Conservation (phyloP, 169 alveolate genomes). For the Plasmodium knowlesi region DNA sequence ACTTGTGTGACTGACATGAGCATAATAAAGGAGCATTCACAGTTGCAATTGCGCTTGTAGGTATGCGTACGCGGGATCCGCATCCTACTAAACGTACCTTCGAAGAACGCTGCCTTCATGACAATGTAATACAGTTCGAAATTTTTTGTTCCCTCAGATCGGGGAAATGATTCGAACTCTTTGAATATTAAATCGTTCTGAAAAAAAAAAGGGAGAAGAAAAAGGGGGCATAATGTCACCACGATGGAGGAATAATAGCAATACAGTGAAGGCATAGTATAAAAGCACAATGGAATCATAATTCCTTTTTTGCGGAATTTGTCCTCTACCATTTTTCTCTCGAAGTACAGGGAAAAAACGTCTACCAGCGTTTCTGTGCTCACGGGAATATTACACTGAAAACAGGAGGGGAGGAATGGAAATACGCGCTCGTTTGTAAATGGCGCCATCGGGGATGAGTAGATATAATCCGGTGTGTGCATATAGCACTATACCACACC, state of each 20-base stretch:
- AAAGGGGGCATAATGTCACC: neutral
- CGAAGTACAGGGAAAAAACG: constrained; percentile 45
- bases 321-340: constrained; percentile 38
- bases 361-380: constrained; percentile 62
- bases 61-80: neutral
- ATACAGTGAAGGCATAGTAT: no score
- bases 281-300: no score
- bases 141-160: constrained; percentile 5
- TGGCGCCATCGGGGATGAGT: neutral
- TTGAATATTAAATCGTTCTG: constrained; percentile 57
- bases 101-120: constrained; percentile 71
- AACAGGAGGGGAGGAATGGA: neutral
- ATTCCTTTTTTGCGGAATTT: neutral
- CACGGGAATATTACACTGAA: constrained; percentile 26
- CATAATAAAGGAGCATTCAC: neutral
- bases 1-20: neutral
- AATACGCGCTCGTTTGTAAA: neutral
- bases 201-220: constrained; percentile 36
- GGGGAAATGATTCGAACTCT: constrained; percentile 60
- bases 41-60: neutral
- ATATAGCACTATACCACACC: neutral
- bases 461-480: neutral
- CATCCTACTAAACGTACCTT: constrained; percentile 27
- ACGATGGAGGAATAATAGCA: neutral
- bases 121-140: constrained; percentile 67